Evolutionary conservation across 352 stramenopile genomes (phyloP), one percentile per base, ranked within the genome.

Genomic region (Globisporangium nodosum): DNA sequence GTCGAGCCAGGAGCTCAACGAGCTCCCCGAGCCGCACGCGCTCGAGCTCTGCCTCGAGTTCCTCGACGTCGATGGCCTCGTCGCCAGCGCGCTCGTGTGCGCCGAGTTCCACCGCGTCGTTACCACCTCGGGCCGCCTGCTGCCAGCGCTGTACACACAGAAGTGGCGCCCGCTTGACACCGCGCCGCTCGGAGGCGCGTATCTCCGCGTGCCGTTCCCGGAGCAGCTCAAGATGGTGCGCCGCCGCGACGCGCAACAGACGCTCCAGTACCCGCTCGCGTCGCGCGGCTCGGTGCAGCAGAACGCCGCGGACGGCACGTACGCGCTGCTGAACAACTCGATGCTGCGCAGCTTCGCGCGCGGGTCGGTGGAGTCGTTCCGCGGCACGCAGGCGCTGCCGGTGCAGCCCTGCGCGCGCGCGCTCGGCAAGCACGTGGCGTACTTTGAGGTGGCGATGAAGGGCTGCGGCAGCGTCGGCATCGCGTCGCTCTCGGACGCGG

Each of bases 21-120:
- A 70, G 39, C 60, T 67, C 31, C 35, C 88, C 9, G 77, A 78
- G 52, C 59, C 78, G 24, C 65, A 83, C 27, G 78, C 76, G 9
- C 70, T 89, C 9, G 79, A 90, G 56, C 60, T 91, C 37, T 88
- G 78, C 60, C 86, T 92, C 24, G 82, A 86, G 63, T 92, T 94
- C 43, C 68, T 92, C 16, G 70, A 70, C 30, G 60, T 87, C 31
- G 50, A 67, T 24, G 76, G 86, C 43, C 62, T 94, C 4, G 67
- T 76, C 53, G 55, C 31, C 8, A 74, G 73, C 2, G 64, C 68
- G 5, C 60, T 68, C 5, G 74, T 86, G 57, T 91, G 80, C 52
- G 52, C 61, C n/a, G 73, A 75, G 47, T 91, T 90, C 63, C 70
- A 71, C 50, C 69, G 82, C 21, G 66, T 91, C 49, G 59, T 89